A percentile compares a stretch with the other conserved stretches of the same genome.
Conservation (phyloP, 768 basidiomycete genomes). For the Leccinum longicurvipes region DNA sequence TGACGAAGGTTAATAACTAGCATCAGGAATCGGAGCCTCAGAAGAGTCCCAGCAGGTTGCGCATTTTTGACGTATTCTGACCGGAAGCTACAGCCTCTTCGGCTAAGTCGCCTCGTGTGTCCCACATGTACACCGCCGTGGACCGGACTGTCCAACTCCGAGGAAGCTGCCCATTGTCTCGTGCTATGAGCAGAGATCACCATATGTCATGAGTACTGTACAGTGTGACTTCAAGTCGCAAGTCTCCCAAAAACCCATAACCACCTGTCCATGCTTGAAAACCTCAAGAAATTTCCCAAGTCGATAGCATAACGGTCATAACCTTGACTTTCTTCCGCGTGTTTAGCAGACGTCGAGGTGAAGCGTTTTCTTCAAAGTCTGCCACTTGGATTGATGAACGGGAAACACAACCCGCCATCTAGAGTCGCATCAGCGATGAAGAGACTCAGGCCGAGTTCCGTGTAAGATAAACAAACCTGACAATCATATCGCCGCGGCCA, state of each 20-base stretch:
- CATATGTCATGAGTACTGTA: conserved; percentile 28
- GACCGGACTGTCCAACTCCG: background rate
- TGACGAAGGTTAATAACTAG: background rate
- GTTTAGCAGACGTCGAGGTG: conserved; percentile 24
- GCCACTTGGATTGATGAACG: conserved; percentile 31
- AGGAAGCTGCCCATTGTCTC: background rate
- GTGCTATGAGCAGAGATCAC: conserved; percentile 5
- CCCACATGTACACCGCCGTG: conserved; percentile 14
- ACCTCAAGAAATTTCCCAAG: conserved; percentile 11
- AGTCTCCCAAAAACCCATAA: conserved; percentile 7
- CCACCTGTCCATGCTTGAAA: conserved; percentile 16
- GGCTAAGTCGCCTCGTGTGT: conserved; percentile 9
- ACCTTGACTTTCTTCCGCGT: conserved; percentile 6
- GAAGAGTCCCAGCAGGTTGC: conserved; percentile 1
- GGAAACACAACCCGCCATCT: conserved; percentile 34
- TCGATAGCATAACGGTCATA: conserved; percentile 20
- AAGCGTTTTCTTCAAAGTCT: conserved; percentile 27
- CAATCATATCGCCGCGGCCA: conserved; percentile 60
- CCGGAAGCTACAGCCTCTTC: conserved; percentile 3
- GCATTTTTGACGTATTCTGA: conserved; percentile 17
- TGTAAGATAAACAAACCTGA: conserved; percentile 42
- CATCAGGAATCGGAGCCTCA: conserved; percentile 3
- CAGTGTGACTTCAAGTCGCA: conserved; percentile 16
- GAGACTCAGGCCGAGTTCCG: conserved; percentile 1
- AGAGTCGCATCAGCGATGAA: background rate